Percentiles rank a stretch among this genome's conserved stretches.
Conservation (phyloP, 2,329 filamentous ascomycete genomes). For the Cladophialophora psammophila region DNA sequence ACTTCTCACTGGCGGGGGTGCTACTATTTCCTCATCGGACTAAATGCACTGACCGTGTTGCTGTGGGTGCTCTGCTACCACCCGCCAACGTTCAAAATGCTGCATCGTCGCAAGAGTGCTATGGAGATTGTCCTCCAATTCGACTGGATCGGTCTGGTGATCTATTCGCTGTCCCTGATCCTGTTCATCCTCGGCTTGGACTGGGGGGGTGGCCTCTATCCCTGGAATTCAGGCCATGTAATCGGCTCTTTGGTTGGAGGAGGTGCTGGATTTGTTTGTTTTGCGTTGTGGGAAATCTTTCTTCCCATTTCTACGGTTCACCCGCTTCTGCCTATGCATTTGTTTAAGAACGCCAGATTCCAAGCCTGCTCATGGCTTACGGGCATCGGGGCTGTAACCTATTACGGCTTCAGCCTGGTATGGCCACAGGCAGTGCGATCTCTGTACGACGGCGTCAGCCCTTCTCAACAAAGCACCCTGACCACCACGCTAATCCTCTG, state of each 20-base stretch:
- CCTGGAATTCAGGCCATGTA: conserved; percentile 52
- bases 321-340: conserved; percentile 12
- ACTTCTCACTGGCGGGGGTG: conserved; percentile 56
- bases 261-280: conserved; percentile 45
- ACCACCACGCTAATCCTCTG: too few species aligned
- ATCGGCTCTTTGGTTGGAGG: conserved; percentile 49
- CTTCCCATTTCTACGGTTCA: background rate
- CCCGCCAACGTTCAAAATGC: conserved; percentile 56
- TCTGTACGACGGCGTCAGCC: too few species aligned
- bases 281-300: conserved; percentile 46
- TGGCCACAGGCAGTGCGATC: conserved; percentile 4
- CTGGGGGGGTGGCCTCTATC: conserved; percentile 50
- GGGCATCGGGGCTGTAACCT: conserved; percentile 3
- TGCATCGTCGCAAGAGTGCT: conserved; percentile 46
- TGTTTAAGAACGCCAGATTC: conserved; percentile 13
- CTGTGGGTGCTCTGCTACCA: conserved; percentile 56
- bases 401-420: conserved; percentile 15
- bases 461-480: too few species aligned
- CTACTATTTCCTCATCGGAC: conserved; percentile 59
- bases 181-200: conserved; percentile 53
- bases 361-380: background rate
- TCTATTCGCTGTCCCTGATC: conserved; percentile 51
- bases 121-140: conserved; percentile 52
- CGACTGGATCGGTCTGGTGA: conserved; percentile 55
- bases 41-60: conserved; percentile 50